phyloP scores from a whole-genome alignment of 805 yeast species.

The Martiniozyma abietophila region DNA sequence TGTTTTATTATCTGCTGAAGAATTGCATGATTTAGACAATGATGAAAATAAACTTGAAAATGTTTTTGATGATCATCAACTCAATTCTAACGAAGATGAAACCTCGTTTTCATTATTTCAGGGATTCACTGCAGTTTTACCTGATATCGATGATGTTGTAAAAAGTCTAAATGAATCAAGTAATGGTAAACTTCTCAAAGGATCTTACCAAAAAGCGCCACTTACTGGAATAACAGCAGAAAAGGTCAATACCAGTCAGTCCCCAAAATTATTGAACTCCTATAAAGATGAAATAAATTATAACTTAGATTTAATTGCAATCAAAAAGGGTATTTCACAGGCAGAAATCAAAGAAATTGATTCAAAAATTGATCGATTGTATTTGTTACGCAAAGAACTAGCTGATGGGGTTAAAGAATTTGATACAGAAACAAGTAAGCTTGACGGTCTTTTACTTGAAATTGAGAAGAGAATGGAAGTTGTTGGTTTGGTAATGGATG shows the following conservation, averaged over 20 bases:
- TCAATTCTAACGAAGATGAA: conserved; percentile 1
- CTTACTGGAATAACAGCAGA: conserved; percentile 33
- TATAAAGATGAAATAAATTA: conserved; percentile 27
- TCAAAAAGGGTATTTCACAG: conserved; percentile 56
- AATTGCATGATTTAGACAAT: conserved; percentile 46
- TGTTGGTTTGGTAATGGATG: conserved; percentile 32
- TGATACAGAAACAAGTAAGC: conserved; percentile 50
- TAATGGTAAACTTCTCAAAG: conserved; percentile 6
- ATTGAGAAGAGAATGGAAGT: conserved; percentile 36
- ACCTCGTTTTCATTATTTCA: conserved; percentile 48
- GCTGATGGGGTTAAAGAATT: conserved; percentile 50
- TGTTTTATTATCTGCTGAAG: conserved; percentile 50
- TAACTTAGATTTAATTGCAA: conserved; percentile 45
- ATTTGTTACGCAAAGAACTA: conserved; percentile 40
- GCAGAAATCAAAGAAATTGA: conserved; percentile 60
- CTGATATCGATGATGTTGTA: conserved; percentile 37
- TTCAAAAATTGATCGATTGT: conserved; percentile 41
- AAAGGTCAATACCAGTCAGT: conserved; percentile 34
- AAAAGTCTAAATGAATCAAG: conserved; percentile 2
- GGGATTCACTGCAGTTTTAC: conserved; percentile 55
- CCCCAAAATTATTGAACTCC: conserved; percentile 16
- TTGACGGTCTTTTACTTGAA: conserved; percentile 40
- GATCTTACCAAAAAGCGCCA: conserved; percentile 3
- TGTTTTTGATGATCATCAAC: neutral
- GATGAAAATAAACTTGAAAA: conserved; percentile 3